Evolutionary conservation across 1,284 basidiomycete genomes (phyloP), one percentile per base, ranked within the genome.

Genomic region (Bondarzewia mesenterica): DNA sequence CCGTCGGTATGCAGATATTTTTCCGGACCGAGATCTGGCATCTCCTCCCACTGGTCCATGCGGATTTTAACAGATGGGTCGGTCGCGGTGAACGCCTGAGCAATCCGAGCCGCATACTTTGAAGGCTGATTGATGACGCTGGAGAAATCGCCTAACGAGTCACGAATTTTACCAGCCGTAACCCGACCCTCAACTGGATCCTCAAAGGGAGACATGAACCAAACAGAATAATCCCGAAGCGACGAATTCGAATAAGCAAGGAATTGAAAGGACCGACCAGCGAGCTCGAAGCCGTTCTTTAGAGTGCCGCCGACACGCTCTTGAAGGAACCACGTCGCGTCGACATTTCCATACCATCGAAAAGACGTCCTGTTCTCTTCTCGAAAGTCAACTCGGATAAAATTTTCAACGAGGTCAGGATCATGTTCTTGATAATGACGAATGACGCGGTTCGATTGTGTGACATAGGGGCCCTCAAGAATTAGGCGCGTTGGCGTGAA

Each of bases 31-130:
- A 38, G 22, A 0, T 62, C 60, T 16, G 82, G 68, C 42, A 43
- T 43, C 52, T 73, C 68, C 46, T 75, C 71, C 79, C 81, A 84
- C 54, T 86, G 68, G 32, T 66, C 53, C n/a, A 60, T 61, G 5
- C 49, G 44, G 36, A 90, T 74, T 22, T 60, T 60, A 22, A 88
- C 72, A 1, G 83, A 82, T 0, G 78, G 75, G 54, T 84, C 78
- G 2, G 88, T 91, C 2, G 82, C 78, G 0, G 84, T 85, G 57
- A 91, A 90, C 0, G 85, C 85, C 63, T 89, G 89, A 8, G 84
- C 82, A 54, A 90, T 67, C 21, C 89, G 72, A 12, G 88, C 89
- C 5, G 85, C 88, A 59, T 78, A 87, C 58, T 82, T 82, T 3
- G 86, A 85, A 4, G 88, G 86, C 41, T 67, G 72, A 41, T 60